Conservation (phyloP, 2,329 filamentous ascomycete genomes). For the Davidsoniella neocaledoniae region DNA sequence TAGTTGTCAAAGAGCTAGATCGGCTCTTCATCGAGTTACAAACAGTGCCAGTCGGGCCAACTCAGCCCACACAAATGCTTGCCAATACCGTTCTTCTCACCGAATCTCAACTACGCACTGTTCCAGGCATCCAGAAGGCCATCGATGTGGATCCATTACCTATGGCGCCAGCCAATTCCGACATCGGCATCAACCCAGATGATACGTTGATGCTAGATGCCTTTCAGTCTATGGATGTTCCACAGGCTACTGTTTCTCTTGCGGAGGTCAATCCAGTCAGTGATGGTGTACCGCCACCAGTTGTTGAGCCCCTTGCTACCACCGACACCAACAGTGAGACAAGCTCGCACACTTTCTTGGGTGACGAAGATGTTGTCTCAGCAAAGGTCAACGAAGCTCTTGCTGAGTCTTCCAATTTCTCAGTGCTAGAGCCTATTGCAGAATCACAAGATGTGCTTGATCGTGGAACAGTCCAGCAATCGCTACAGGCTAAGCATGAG, state of each 20-base stretch:
- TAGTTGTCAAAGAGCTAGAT: conserved; percentile 60
- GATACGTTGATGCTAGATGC: conserved; percentile 10
- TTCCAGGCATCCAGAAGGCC: background rate
- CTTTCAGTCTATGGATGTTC: background rate
- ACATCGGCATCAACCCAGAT: background rate
- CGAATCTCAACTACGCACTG: conserved; percentile 15
- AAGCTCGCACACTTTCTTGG: conserved; percentile 8
- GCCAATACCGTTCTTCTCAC: conserved; percentile 62
- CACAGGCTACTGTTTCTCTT: conserved; percentile 6
- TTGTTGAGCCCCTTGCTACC: background rate
- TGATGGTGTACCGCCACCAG: background rate
- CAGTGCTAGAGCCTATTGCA: no score
- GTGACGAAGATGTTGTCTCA: conserved; percentile 2
- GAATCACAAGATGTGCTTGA: conserved; percentile 2
- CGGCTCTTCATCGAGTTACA: conserved; percentile 56
- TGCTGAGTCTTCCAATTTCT: no score
- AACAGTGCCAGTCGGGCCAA: conserved; percentile 39
- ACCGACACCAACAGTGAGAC: background rate
- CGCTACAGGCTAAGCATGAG: conserved; percentile 21
- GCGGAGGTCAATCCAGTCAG: conserved; percentile 7
- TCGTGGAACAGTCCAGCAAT: conserved; percentile 26
- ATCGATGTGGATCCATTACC: background rate
- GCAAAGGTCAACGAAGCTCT: no score
- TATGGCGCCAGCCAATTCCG: background rate
- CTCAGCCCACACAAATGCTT: conserved; percentile 58